phyloP scores from a whole-genome alignment of 176 grass and related monocot species.

The Saccharum spontaneum region DNA sequence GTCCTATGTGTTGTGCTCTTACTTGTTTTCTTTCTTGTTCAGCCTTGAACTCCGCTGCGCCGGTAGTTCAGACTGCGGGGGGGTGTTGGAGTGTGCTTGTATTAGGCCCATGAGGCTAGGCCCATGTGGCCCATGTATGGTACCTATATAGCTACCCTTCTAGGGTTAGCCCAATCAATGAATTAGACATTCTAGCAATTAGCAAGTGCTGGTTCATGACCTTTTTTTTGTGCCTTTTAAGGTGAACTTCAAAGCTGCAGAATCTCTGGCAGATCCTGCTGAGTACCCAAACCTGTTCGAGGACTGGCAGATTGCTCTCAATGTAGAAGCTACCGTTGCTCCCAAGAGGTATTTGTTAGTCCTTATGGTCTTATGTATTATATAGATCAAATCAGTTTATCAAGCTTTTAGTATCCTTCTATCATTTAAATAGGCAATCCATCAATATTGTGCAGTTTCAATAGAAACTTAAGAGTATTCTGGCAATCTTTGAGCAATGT shows the following conservation, averaged over 20 bases:
- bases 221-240: constrained; percentile 10
- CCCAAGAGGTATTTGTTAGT: constrained; percentile 40
- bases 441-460: not conserved
- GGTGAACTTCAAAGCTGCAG: constrained; percentile 83
- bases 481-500: not conserved
- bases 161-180: no score
- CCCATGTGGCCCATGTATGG: no score
- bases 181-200: no score
- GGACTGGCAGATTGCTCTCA: constrained; percentile 77
- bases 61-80: no score
- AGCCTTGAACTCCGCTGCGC: no score
- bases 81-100: no score
- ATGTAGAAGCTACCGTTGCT: constrained; percentile 55
- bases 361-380: not conserved
- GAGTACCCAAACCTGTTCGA: constrained; percentile 87
- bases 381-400: not conserved
- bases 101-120: no score
- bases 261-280: constrained; percentile 75
- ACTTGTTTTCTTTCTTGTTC: no score
- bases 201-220: not conserved
- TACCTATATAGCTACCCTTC: no score
- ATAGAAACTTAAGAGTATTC: not conserved
- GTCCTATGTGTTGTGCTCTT: no score
- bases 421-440: not conserved
- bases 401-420: constrained; percentile 3